Evolutionary conservation across 2,329 filamentous ascomycete genomes (phyloP), one percentile per base, ranked within the genome.

Genomic region (Scleromitrula shiraiana): DNA sequence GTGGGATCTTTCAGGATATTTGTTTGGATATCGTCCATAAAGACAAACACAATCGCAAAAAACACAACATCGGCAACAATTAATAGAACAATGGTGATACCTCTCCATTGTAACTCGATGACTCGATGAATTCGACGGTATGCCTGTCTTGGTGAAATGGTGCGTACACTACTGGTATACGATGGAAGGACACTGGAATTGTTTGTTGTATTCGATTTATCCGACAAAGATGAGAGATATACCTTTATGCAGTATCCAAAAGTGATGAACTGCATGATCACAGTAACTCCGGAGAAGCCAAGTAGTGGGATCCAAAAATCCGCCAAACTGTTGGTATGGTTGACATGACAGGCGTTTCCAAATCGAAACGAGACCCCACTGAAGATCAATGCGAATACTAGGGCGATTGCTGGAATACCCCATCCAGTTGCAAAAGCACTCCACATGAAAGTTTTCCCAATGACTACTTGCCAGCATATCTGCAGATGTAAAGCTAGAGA

Each of bases 321-420:
- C 26, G 82, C 78, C 65, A 95, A 71, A 52, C 88, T 90, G 65
- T 95, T 79, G 48, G 79, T 70, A 66, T 95, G 88, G 52, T 97
- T 97, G 71, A 97, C 90, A 65, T 96, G 91, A 67, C 93, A 98
- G 23, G 89, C 86, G 26, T 61, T 76, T 44, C 93, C 93, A 61
- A 97, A 96, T 42, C 93, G 83, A 68, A 91, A 97, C 1, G 90
- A 97, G 4, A 96, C 88, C 17, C 93, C 93, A 42, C 90, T 96
- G 53, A 95, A 74, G 35, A 87, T 76, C 55, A 97, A 77, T 41
- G 86, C 87, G 35, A 91, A 67, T 3, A 82, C 74, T 54, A 95
- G 78, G 29, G 88, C 86, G 17, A 88, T 68, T 20, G 82, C 74
- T 2, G 90, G 88, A 38, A 97, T 75, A 15, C 85, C 85, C 86